Evolutionary conservation across 2,329 filamentous ascomycete species (phyloP).

Genomic region (Xylariomycetidae sp.): DNA sequence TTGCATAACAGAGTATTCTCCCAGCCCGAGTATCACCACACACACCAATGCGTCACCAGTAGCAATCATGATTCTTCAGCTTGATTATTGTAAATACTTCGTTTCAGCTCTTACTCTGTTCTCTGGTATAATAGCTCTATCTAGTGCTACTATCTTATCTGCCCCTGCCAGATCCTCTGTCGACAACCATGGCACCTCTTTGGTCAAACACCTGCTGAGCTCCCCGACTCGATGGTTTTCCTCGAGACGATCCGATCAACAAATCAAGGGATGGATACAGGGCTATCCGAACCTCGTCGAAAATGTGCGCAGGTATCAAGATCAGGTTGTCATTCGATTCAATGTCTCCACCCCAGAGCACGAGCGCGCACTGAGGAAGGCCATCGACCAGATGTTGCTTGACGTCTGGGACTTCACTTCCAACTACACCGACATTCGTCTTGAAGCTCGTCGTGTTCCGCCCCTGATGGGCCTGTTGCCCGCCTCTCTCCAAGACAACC

Average conservation of each 20-base stretch:
- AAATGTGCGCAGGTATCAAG: conserved; percentile 54
- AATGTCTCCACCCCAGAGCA: conserved; percentile 54
- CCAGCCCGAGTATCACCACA: too few relatives aligned
- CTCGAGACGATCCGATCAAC: conserved; percentile 13
- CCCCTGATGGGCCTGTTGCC: conserved; percentile 77
- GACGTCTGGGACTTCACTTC: conserved; percentile 87
- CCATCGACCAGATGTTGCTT: conserved; percentile 58
- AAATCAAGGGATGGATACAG: conserved; percentile 18
- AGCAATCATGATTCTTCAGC: too few relatives aligned
- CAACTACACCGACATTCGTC: conserved; percentile 78
- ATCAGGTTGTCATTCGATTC: conserved; percentile 87
- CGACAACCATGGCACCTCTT: conserved; percentile 13
- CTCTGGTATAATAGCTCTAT: not conserved
- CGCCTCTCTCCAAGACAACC: conserved; percentile 62
- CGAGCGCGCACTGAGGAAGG: conserved; percentile 22
- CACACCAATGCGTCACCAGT: too few relatives aligned
- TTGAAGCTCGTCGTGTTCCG: conserved; percentile 72
- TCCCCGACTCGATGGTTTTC: conserved; percentile 16
- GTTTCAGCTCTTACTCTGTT: not conserved
- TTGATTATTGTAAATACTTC: too few relatives aligned
- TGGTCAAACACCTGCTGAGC: conserved; percentile 20
- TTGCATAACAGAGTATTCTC: too few relatives aligned
- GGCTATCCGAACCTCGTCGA: conserved; percentile 26
- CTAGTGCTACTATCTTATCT: too few relatives aligned
- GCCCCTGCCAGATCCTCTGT: too few relatives aligned